Conservation (phyloP, 78 protist genomes). For the Dictyostelium firmibasis region DNA sequence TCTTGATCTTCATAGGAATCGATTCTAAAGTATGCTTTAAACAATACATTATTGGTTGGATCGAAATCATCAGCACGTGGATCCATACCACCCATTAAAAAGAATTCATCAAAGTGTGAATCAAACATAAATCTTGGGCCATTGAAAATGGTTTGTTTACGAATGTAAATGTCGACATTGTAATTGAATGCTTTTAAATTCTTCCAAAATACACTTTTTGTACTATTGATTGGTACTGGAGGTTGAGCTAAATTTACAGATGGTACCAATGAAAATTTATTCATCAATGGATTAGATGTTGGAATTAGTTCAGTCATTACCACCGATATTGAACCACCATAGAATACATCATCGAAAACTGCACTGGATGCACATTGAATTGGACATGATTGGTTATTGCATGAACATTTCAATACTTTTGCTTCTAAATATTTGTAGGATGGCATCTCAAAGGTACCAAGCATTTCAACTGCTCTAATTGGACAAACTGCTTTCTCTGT, state of each 20-base stretch:
- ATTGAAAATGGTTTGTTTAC: constrained; percentile 36
- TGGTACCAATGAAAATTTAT: constrained; percentile 28
- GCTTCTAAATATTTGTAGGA: constrained; percentile 25
- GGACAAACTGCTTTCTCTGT: constrained; percentile 57
- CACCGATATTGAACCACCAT: neutral
- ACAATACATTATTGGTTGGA: neutral
- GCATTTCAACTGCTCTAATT: neutral
- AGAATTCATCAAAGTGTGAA: constrained; percentile 5
- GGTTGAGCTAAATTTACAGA: constrained; percentile 3
- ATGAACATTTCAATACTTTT: neutral
- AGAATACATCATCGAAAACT: neutral
- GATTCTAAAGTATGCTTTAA: constrained; percentile 55
- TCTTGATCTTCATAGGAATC: constrained; percentile 31
- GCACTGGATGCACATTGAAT: neutral
- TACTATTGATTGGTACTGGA: constrained; percentile 9
- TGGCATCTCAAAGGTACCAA: constrained; percentile 5
- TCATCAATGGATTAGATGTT: neutral
- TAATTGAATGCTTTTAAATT: neutral
- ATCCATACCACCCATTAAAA: neutral
- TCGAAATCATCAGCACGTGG: neutral
- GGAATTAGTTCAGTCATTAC: constrained; percentile 20
- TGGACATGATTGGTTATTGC: neutral
- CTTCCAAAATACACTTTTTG: constrained; percentile 26
- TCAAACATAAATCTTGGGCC: constrained; percentile 65
- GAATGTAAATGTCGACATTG: constrained; percentile 20